Percentiles rank a stretch among this genome's conserved stretches.
Conservation (phyloP, 2,329 filamentous ascomycete genomes). For the Bipolaris bicolor region DNA sequence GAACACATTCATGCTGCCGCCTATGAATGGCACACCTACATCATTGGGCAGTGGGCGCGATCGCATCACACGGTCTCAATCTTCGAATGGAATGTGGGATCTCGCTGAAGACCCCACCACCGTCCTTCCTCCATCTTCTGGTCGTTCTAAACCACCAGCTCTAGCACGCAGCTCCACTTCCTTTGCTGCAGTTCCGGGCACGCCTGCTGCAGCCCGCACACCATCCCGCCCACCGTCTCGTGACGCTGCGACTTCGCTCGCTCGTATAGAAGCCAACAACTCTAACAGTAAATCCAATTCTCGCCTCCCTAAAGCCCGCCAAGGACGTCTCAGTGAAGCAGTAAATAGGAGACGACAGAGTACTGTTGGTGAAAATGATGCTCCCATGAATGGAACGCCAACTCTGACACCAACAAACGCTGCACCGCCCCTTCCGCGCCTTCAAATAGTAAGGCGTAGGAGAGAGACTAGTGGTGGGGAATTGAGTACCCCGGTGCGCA, state of each 20-base stretch:
- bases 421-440: conserved; percentile 36
- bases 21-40: conserved; percentile 36
- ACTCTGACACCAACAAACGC: background rate
- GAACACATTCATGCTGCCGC: conserved; percentile 34
- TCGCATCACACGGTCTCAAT: conserved; percentile 37
- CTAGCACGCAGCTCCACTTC: conserved; percentile 38
- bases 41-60: conserved; percentile 30
- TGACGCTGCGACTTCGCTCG: conserved; percentile 34
- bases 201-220: conserved; percentile 26
- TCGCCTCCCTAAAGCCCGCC: conserved; percentile 43
- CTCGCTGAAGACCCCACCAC: conserved; percentile 38
- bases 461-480: conserved; percentile 47
- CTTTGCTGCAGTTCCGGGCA: conserved; percentile 29
- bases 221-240: conserved; percentile 37
- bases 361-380: conserved; percentile 35
- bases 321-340: conserved; percentile 38
- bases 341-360: conserved; percentile 35
- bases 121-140: conserved; percentile 25
- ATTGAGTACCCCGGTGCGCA: conserved; percentile 40
- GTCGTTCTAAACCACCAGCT: conserved; percentile 26
- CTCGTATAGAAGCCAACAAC: conserved; percentile 33
- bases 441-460: conserved; percentile 43
- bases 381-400: conserved; percentile 10
- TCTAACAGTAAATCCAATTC: conserved; percentile 20
- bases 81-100: conserved; percentile 43